These are phyloP conservation scores for Aspergillus wentii DNA, from an alignment of 495 filamentous ascomycete genomes.

Conservation along the genomic window DNA sequence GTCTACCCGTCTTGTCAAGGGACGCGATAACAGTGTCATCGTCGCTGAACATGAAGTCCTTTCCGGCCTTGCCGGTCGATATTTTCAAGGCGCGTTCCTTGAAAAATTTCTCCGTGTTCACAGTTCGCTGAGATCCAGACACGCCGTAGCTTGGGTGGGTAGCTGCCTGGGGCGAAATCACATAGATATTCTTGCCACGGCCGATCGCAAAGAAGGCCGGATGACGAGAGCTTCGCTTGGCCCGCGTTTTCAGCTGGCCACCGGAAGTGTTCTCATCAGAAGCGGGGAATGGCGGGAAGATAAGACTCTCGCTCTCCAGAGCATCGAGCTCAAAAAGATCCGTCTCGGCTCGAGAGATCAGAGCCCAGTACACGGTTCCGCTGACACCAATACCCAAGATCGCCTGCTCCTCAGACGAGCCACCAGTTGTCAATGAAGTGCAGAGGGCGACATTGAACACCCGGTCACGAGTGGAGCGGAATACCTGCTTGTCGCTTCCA, in stretches of 20 bases:
- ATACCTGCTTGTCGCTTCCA: constrained; percentile 82
- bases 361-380: constrained; percentile 88
- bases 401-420: constrained; percentile 57
- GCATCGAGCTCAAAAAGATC: constrained; percentile 69
- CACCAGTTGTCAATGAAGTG: constrained; percentile 43
- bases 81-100: constrained; percentile 84
- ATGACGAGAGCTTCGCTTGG: constrained; percentile 79
- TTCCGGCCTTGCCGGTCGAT: constrained; percentile 93
- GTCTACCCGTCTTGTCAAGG: constrained; percentile 88
- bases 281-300: constrained; percentile 72
- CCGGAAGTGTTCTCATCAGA: constrained; percentile 77
- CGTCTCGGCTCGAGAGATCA: constrained; percentile 63
- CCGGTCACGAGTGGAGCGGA: constrained; percentile 79
- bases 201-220: constrained; percentile 92
- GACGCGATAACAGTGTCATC: constrained; percentile 93
- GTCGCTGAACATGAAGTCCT: constrained; percentile 95
- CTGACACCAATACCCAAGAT: constrained; percentile 90
- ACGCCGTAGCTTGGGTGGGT: constrained; percentile 65
- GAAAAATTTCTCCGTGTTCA: constrained; percentile 82
- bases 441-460: constrained; percentile 92
- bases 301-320: constrained; percentile 71
- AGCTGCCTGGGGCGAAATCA: constrained; percentile 78
- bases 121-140: constrained; percentile 62
- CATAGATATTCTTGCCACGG: constrained; percentile 89
- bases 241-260: constrained; percentile 92